phyloP scores from a whole-genome alignment of 1,139 yeast species.

The Sugiyamaella paludigena region DNA sequence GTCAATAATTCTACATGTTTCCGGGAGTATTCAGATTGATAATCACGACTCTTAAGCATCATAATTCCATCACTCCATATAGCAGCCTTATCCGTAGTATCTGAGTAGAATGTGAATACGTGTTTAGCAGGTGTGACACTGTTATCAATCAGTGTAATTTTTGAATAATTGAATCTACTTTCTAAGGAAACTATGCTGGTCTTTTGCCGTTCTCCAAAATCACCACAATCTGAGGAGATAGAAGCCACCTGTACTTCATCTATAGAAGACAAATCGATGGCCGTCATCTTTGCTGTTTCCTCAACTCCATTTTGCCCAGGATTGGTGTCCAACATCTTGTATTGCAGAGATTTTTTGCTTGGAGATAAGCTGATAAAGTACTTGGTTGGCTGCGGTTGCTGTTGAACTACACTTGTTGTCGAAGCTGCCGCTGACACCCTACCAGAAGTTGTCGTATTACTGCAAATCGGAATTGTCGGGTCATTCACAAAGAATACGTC shows the following conservation, averaged over 20 bases:
- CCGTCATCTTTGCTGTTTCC: neutral
- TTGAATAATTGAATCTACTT: conserved; percentile 31
- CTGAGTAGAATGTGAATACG: conserved; percentile 59
- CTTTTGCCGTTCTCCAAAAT: neutral
- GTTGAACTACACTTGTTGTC: conserved; percentile 1
- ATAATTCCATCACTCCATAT: conserved; percentile 82
- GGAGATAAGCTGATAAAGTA: conserved; percentile 69
- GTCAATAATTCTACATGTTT: conserved; percentile 56
- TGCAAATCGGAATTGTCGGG: neutral
- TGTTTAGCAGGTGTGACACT: conserved; percentile 17
- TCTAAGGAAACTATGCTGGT: neutral
- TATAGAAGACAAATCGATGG: conserved; percentile 2
- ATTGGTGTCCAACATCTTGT: conserved; percentile 37
- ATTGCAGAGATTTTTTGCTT: conserved; percentile 61
- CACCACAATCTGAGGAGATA: neutral
- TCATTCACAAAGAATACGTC: conserved; percentile 39
- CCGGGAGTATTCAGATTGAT: conserved; percentile 57
- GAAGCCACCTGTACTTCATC: neutral
- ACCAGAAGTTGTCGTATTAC: neutral
- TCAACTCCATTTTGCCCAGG: too few species aligned
- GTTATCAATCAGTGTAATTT: conserved; percentile 27
- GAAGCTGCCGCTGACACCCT: conserved; percentile 25
- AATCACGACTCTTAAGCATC: conserved; percentile 47
- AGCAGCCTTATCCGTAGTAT: conserved; percentile 65
- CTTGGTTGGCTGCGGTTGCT: conserved; percentile 33